Percentiles rank a stretch among this genome's conserved stretches.
phyloP scores from a whole-genome alignment of 345 rosid genomes.

The Populus deltoides region DNA sequence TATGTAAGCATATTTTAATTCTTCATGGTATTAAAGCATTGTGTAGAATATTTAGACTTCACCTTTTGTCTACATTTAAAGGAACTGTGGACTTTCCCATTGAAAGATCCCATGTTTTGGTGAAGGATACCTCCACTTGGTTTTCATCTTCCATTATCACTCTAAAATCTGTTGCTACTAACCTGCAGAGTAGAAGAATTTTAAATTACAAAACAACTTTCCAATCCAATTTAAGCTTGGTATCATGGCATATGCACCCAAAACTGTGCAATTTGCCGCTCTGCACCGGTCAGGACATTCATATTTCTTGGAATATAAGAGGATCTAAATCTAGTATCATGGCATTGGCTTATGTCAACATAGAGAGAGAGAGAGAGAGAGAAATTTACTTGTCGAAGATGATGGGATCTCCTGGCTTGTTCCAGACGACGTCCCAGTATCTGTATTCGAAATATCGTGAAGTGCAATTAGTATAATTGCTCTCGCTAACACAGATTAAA shows the following conservation, averaged over 20 bases:
- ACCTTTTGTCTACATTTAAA: conserved; percentile 86
- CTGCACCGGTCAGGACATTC: not conserved
- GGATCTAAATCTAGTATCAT: too few relatives aligned
- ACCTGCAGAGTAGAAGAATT: not conserved
- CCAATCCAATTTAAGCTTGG: not conserved
- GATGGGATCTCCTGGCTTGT: conserved; percentile 19
- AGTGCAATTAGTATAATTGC: not conserved
- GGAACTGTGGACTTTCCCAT: conserved; percentile 44
- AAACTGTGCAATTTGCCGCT: too few relatives aligned
- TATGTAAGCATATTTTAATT: too few relatives aligned
- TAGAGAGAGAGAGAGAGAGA: not conserved
- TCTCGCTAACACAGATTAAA: not conserved
- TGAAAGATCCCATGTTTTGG: conserved; percentile 42
- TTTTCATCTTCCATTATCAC: conserved; percentile 18
- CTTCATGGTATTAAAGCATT: too few relatives aligned
- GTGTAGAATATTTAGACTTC: not conserved
- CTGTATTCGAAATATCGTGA: not conserved
- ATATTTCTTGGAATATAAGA: too few relatives aligned
- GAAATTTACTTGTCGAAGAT: conserved; percentile 22
- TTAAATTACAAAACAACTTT: not conserved
- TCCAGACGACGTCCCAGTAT: conserved; percentile 36
- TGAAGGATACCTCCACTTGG: conserved; percentile 26
- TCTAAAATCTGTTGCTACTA: conserved; percentile 10
- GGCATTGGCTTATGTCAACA: too few relatives aligned
- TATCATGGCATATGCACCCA: too few relatives aligned